A percentile compares a stretch with the other conserved stretches of the same genome.
phyloP scores from a whole-genome alignment of 2,329 filamentous ascomycete species.

The Alternaria rosae region DNA sequence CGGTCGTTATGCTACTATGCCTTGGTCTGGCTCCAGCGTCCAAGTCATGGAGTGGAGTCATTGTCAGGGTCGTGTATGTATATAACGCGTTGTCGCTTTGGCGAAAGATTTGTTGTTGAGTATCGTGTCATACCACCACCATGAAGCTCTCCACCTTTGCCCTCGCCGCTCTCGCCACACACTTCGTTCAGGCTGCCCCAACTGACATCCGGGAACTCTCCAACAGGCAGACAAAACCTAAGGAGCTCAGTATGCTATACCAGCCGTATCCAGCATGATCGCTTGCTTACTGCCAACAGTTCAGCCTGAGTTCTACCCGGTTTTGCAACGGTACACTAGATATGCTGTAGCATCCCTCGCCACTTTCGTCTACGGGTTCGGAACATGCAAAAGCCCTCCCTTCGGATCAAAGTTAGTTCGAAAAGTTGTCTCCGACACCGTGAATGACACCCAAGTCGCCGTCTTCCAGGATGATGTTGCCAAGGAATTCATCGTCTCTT shows the following conservation, averaged over 20 bases:
- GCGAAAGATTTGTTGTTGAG: not conserved
- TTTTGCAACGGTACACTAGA: constrained; percentile 23
- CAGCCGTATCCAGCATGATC: not conserved
- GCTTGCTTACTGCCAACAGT: constrained; percentile 7
- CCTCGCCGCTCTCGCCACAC: constrained; percentile 15
- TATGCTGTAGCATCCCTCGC: constrained; percentile 23
- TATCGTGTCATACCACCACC: not conserved
- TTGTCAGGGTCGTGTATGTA: not conserved
- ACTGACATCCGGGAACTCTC: not conserved
- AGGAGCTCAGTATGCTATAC: constrained; percentile 9
- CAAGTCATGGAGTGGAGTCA: not conserved
- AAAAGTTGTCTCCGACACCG: constrained; percentile 10
- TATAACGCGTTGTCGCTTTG: not conserved
- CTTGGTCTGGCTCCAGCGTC: not conserved
- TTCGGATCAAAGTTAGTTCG: constrained; percentile 19
- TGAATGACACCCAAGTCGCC: constrained; percentile 20
- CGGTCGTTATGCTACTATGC: not conserved
- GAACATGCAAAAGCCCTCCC: constrained; percentile 18
- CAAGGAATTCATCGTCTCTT: constrained; percentile 21
- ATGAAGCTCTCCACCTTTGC: constrained; percentile 18
- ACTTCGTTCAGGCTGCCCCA: constrained; percentile 12
- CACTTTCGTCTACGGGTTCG: constrained; percentile 21
- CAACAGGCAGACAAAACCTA: not conserved
- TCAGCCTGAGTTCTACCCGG: constrained; percentile 11
- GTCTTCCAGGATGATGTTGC: constrained; percentile 20